These are phyloP conservation scores for Circinella umbellata DNA, from an alignment of 371 early-diverging fungal genomes.

Conservation along the genomic window DNA sequence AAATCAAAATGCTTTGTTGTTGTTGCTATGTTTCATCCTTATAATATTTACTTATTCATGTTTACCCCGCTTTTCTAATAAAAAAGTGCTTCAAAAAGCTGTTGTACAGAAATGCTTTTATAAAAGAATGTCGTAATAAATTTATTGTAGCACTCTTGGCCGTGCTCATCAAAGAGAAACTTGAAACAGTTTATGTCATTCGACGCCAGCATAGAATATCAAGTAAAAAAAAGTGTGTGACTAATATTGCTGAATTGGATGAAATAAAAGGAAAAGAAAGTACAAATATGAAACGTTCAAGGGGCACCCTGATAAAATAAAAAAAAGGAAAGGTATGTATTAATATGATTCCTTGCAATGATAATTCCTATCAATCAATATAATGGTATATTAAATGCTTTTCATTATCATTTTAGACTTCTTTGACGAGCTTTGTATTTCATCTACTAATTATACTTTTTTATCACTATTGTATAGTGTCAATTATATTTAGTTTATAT, in stretches of 20 bases:
- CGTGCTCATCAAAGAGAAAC: neutral
- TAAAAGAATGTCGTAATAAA: neutral
- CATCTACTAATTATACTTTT: no score
- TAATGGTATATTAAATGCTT: no score
- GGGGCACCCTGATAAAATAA: neutral
- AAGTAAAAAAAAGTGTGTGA: neutral
- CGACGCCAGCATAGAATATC: neutral
- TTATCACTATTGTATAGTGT: no score
- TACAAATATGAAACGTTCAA: slow-evolving; percentile 17
- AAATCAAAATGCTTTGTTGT: no score
- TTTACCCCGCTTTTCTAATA: neutral
- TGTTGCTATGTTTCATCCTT: slow-evolving; percentile 1
- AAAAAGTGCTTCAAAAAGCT: neutral
- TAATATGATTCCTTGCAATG: no score
- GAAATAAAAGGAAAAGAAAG: neutral
- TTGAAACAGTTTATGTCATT: slow-evolving; percentile 6
- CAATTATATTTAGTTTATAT: no score
- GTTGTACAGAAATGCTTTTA: neutral
- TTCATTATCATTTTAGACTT: no score
- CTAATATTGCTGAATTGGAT: neutral
- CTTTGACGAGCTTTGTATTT: no score
- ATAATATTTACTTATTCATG: no score
- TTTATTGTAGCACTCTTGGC: neutral
- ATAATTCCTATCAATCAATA: no score
- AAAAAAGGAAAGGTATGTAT: neutral